Evolutionary conservation across 805 yeast species (phyloP), one percentile per base, ranked within the genome.

Genomic region (Jamesozyma gamospora): DNA sequence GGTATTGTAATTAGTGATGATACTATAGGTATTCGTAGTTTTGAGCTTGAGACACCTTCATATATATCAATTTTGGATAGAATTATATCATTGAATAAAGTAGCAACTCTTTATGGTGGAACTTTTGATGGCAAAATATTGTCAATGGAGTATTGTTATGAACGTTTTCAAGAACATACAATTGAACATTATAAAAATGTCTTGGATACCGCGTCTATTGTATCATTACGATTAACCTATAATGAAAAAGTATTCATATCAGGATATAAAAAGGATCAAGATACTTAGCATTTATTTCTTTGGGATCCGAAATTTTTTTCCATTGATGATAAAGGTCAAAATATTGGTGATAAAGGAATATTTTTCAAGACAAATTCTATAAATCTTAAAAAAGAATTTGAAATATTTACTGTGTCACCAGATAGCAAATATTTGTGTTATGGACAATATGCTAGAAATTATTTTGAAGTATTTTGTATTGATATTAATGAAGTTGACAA

Each of bases 401-500:
- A 55, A 37, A 19, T 50, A 2, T 44, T 52, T 18, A 30, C 41
- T 4, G 36, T 48, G 1, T 40, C 53, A 2, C 13, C 36, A 4
- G 49, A 54, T 41, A 55, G 52, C 1, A 38, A 46, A 3, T 50
- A 39, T 32, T 19, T 56, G 3, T 29, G 50, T 13, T 56, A 56
- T 41, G 62, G 62, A 5, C 36, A 39, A 18, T 30, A 29, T 16
- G 43, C 42, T 11, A 35, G 29, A 12, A 50, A 49, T 13, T 50
- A 46, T 24, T 48, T 53, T 35, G 56, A 53, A 32, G 32, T 53
- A 9, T 55, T 52, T 34, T 47, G 51, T 4, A 35, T 48, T 4
- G 18, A 26, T 10, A 31, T 39, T 18, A 5, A 14, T 19, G 31
- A 18, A 34, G 14, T 16, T 18, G 32, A 34, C 1, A 27, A 30